Conservation (phyloP, 805 yeast species). For the Candida gorgasii region DNA sequence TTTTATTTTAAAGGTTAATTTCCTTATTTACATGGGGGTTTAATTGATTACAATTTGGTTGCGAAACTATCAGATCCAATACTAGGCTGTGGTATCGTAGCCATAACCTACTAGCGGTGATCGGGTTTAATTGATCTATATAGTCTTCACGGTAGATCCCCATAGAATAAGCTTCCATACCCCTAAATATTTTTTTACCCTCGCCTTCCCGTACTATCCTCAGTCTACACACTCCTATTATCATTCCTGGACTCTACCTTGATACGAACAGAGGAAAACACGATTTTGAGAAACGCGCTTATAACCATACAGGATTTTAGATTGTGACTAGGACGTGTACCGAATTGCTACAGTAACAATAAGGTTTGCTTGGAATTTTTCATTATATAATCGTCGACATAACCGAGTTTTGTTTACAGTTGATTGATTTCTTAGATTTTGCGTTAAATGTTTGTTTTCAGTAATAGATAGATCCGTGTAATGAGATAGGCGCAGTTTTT, state of each 20-base stretch:
- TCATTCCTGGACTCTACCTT: constrained; percentile 3
- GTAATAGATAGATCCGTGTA: too few species aligned
- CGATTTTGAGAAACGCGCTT: constrained; percentile 4
- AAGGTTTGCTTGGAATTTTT: neutral
- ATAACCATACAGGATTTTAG: constrained; percentile 1
- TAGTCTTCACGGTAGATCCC: too few species aligned
- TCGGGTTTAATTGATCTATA: too few species aligned
- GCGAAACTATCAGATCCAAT: too few species aligned
- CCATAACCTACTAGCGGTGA: too few species aligned
- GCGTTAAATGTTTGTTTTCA: neutral
- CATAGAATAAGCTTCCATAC: too few species aligned
- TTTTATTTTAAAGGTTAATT: neutral
- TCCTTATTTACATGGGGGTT: too few species aligned
- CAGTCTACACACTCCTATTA: neutral
- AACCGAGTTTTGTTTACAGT: neutral
- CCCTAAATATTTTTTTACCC: too few species aligned
- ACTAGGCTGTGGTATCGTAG: too few species aligned
- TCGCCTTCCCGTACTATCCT: neutral
- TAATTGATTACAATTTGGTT: too few species aligned
- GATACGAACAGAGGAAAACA: constrained; percentile 3
- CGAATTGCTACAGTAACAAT: neutral
- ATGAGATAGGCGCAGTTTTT: constrained; percentile 6
- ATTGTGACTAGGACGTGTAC: neutral
- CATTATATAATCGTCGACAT: neutral
- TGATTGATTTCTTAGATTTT: neutral